Base-by-base conservation (phyloP, 202 grass and related monocot species). In the Digitaria exilis region DNA sequence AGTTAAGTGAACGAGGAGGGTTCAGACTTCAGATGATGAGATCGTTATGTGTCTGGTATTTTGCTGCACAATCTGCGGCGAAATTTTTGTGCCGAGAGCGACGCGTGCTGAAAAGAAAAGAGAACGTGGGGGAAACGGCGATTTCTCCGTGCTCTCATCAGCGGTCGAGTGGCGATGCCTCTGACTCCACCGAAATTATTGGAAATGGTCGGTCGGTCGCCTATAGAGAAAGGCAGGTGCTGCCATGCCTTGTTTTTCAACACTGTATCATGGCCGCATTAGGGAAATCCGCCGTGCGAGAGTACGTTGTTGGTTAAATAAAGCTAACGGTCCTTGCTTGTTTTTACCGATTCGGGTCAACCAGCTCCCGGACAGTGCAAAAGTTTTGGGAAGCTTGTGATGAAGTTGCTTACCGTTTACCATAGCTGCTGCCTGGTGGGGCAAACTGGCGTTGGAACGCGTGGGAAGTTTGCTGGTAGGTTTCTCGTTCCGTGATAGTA, bases 51-150 rank as follows among this genome's bases (percentile, higher is more conserved):
- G 55, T 21, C 28, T 15, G 11, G 26, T 69, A 34, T 50, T 17
- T n/a, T 16, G 63, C 15, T 19, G 78, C 83, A 86, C 68, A 48
- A 79, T 86, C 73, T 10, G 84, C 88, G 88, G 79, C 79, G 73
- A 42, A 86, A 85, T 57, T 89, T n/a, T 44, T 63, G 74, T 28
- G 24, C 22, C 7, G 73, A 90, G 24, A 37, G 67, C 21, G 79
- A 90, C 34, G 74, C 59, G 43, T 44, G 84, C 74, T 42, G 83
- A 73, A 61, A 65, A 63, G 32, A 70, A 73, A 54, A 22, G n/a
- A 14, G 72, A 89, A 85, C 72, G 78, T 85, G 82, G 44, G n/a
- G 82, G 44, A 62, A 48, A 76, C 59, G 12, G 54, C 44, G 12
- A 65, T 68, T 45, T 70, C 16, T 68, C 34, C 17, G 31, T 25